These are phyloP conservation scores for Achlya hypogyna DNA, from an alignment of 352 stramenopile species.

Conservation along the genomic window DNA sequence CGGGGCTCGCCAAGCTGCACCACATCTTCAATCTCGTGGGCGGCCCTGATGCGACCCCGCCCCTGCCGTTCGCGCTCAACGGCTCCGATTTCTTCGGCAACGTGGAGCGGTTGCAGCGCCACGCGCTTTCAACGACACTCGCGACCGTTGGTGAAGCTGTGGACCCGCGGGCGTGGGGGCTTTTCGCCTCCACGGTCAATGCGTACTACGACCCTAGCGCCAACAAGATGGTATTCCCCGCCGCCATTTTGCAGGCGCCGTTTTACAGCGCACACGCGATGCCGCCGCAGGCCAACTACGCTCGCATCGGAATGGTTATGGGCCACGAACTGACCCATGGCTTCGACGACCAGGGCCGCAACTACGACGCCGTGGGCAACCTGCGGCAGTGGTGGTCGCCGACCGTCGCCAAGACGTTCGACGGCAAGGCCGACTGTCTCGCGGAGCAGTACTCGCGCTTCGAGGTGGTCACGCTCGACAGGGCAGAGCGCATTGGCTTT, in stretches of 20 bases:
- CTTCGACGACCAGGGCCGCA: slow-evolving; percentile 85
- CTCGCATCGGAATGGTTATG: slow-evolving; percentile 80
- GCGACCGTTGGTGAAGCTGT: slow-evolving; percentile 34
- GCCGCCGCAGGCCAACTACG: slow-evolving; percentile 85
- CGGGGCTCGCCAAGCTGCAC: slow-evolving; percentile 58
- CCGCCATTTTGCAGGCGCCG: slow-evolving; percentile 69
- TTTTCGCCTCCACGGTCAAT: slow-evolving; percentile 89
- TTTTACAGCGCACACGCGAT: slow-evolving; percentile 71
- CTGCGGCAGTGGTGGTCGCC: slow-evolving; percentile 70
- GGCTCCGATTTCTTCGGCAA: slow-evolving; percentile 46
- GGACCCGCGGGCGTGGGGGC: slow-evolving; percentile 56
- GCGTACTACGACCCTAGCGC: slow-evolving; percentile 58
- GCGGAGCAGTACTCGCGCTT: slow-evolving; percentile 19
- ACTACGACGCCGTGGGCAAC: slow-evolving; percentile 50
- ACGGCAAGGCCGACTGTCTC: slow-evolving; percentile 18
- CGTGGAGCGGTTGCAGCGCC: slow-evolving; percentile 34
- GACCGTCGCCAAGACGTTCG: slow-evolving; percentile 14
- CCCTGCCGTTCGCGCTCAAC: slow-evolving; percentile 42
- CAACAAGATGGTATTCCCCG: slow-evolving; percentile 77
- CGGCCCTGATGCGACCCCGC: slow-evolving; percentile 32
- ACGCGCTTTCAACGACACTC: slow-evolving; percentile 25
- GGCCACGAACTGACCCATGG: slow-evolving; percentile 85
- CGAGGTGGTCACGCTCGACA: background rate
- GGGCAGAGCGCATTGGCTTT: slow-evolving; percentile 6
- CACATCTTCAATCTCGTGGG: slow-evolving; percentile 70